Evolutionary conservation across 2,329 filamentous ascomycete genomes (phyloP).

Genomic region (Paecilomyces sp.): DNA sequence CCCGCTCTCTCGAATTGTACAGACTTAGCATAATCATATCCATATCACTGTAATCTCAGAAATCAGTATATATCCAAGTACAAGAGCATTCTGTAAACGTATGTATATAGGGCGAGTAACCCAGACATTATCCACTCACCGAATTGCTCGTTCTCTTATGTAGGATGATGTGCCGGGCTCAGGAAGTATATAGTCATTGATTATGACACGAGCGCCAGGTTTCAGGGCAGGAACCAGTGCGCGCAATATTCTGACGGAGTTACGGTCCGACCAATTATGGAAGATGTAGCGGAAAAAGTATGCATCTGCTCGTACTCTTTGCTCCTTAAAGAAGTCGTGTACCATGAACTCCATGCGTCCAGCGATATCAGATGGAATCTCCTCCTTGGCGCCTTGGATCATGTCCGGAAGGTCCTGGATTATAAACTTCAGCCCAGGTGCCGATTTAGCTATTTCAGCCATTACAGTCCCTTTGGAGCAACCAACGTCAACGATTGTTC

Average conservation of each 20-base stretch:
- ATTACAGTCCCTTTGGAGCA: no score
- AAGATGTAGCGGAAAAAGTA: constrained; percentile 33
- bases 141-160: constrained; percentile 6
- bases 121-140: constrained; percentile 1
- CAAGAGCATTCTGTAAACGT: background rate
- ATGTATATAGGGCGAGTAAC: background rate
- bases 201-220: constrained; percentile 5
- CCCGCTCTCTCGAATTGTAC: constrained; percentile 47
- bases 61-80: background rate
- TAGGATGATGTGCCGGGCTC: constrained; percentile 9
- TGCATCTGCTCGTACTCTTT: constrained; percentile 15
- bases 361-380: background rate
- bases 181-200: constrained; percentile 10
- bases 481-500: no score
- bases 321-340: constrained; percentile 15
- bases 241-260: constrained; percentile 18
- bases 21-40: constrained; percentile 48
- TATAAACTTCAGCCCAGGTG: no score
- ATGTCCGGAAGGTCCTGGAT: no score
- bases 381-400: no score
- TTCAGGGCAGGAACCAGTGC: constrained; percentile 6
- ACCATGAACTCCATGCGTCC: constrained; percentile 9
- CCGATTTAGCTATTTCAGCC: no score
- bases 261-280: constrained; percentile 29
- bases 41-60: constrained; percentile 29